Percentiles rank a stretch among this genome's conserved stretches.
Evolutionary conservation across 371 early-diverging fungal genomes (phyloP).

Genomic region (Mortierella sp.): DNA sequence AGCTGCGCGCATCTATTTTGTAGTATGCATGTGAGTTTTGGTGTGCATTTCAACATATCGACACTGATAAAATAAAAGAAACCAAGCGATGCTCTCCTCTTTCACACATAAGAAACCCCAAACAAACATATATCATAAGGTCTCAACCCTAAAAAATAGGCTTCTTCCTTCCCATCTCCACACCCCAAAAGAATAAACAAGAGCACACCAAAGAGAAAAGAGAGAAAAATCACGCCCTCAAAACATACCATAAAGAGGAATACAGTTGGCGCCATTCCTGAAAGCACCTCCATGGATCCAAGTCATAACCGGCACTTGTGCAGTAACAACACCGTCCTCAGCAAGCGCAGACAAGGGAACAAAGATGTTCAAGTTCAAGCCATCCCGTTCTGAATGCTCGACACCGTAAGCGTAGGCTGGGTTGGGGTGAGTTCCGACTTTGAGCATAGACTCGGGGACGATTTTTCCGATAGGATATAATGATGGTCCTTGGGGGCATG

Average conservation of each 20-base stretch:
- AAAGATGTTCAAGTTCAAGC: constrained; percentile 57
- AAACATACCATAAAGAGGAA: constrained; percentile 26
- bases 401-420: constrained; percentile 22
- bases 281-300: constrained; percentile 52
- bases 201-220: no score
- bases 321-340: not conserved
- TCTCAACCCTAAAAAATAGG: no score
- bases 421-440: constrained; percentile 9
- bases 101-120: no score
- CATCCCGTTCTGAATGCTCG: constrained; percentile 26
- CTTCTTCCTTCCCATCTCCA: not conserved
- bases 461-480: constrained; percentile 13
- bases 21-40: no score
- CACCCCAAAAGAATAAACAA: no score
- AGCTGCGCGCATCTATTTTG: constrained; percentile 27
- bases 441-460: not conserved
- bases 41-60: no score
- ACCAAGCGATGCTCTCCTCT: no score
- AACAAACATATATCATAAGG: no score
- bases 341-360: constrained; percentile 34
- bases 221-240: no score
- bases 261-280: constrained; percentile 27
- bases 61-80: no score
- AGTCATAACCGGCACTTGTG: constrained; percentile 34
- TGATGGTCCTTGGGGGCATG: constrained; percentile 19